These are phyloP conservation scores for Geoglossum cookeanum DNA, from an alignment of 2,329 filamentous ascomycete genomes.

Conservation along the genomic window DNA sequence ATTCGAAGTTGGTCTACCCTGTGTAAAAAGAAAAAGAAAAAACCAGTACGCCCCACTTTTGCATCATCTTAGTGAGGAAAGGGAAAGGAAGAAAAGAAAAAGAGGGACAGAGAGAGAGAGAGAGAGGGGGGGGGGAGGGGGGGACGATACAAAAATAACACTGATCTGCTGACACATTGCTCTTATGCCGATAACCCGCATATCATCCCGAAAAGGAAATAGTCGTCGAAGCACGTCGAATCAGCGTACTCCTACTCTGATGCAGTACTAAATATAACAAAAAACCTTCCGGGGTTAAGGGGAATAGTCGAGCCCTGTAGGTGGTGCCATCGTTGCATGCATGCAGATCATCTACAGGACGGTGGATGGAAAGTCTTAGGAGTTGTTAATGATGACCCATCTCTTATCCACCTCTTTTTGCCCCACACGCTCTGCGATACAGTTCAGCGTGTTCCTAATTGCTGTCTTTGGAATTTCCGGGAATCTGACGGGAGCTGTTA, in stretches of 20 bases:
- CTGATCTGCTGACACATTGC: not conserved
- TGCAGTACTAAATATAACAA: not conserved
- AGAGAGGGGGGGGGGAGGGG: not conserved
- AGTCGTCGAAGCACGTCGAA: not conserved
- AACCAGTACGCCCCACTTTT: too few relatives aligned
- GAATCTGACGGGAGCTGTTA: constrained; percentile 29
- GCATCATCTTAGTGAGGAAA: too few relatives aligned
- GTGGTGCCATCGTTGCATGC: not conserved
- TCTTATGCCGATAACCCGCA: not conserved
- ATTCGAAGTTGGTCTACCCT: too few relatives aligned
- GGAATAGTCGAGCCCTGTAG: not conserved
- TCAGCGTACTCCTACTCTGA: not conserved
- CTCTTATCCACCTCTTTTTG: constrained; percentile 44
- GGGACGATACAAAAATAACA: not conserved
- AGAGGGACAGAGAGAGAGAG: not conserved
- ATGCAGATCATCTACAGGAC: not conserved
- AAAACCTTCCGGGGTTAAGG: not conserved
- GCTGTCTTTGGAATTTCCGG: constrained; percentile 49
- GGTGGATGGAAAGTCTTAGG: not conserved
- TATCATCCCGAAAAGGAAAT: not conserved
- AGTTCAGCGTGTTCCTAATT: constrained; percentile 50
- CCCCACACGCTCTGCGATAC: constrained; percentile 42
- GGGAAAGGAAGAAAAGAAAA: too few relatives aligned
- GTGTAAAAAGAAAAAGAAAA: too few relatives aligned
- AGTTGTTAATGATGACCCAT: constrained; percentile 26